Evolutionary conservation across 2,329 filamentous ascomycete species (phyloP), one percentile per base, ranked within the genome.

Genomic region (Juglanconis sp.): DNA sequence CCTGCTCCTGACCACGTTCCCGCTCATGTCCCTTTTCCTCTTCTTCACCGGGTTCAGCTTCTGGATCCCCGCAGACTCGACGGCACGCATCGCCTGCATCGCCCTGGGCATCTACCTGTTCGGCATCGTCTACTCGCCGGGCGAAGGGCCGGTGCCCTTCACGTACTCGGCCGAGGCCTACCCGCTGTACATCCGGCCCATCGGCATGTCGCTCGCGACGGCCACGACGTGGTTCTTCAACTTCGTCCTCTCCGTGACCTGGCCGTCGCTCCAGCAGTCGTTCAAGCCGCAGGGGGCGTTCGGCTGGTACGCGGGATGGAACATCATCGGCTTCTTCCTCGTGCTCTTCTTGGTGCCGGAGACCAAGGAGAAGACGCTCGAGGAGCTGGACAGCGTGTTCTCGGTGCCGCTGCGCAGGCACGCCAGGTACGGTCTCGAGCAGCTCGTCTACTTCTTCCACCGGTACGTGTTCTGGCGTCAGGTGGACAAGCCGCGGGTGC

Each of bases 91-190:
- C n/a, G 77, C 70, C 30, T 78, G 76, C 56, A 77, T 81, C 35
- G 77, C 78, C 6, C 68, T 78, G 10, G 79, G 77, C n/a, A 77
- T 80, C 48, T 82, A 81, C 64, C 69, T 82, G 15, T 83, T 78
- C 60, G 78, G 73, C 54, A 70, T 80, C 13, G 78, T 82, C 11
- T 83, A 83, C 70, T 81, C 78, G 1, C 84, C 85, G 1, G 86
- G 86, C 42, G 85, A 86, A 68, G 86, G 86, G 0, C 77, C 77
- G 5, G 85, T 88, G 0, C 85, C 86, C 0, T 88, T 88, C 67
- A 87, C 84, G 0, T 89, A 88, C 69, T 87, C 84, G 0, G 86
- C 86, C 24, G 86, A 89, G 69, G 86, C 84, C 1, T 88, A 87
- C 67, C 86, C 86, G 4, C 74, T 87, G 2, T 86, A 87, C 63